phyloP scores from a whole-genome alignment of 495 filamentous ascomycete species.

The Pyrenula massariospora region DNA sequence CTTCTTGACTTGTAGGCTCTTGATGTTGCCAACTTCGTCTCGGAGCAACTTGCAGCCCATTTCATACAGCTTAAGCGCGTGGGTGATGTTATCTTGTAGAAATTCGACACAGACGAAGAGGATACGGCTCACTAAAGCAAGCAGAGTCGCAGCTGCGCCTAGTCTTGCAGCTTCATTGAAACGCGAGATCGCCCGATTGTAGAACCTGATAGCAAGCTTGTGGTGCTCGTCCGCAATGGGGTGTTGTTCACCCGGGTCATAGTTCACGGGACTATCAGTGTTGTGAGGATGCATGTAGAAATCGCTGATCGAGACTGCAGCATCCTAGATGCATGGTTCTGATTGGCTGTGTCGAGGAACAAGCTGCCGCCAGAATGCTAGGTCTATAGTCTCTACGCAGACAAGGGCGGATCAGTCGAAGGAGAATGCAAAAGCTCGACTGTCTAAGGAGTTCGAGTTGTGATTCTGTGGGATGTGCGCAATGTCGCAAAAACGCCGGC shows the following conservation, averaged over 20 bases:
- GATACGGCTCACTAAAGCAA: slow-evolving; percentile 39
- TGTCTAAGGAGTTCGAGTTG: slow-evolving; percentile 17
- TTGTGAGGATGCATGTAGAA: slow-evolving; percentile 28
- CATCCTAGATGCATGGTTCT: slow-evolving; percentile 49
- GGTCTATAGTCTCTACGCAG: slow-evolving; percentile 34
- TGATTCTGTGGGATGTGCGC: slow-evolving; percentile 14
- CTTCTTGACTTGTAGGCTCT: background rate
- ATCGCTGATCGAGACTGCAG: slow-evolving; percentile 40
- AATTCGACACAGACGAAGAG: slow-evolving; percentile 49
- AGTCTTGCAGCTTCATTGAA: slow-evolving; percentile 32
- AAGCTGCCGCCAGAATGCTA: slow-evolving; percentile 43
- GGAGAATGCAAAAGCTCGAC: slow-evolving; percentile 30
- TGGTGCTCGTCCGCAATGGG: slow-evolving; percentile 27
- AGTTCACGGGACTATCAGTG: slow-evolving; percentile 4
- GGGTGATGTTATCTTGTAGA: slow-evolving; percentile 25
- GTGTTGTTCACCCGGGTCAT: slow-evolving; percentile 8
- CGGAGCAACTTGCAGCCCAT: slow-evolving; percentile 13
- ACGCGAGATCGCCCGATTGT: slow-evolving; percentile 33
- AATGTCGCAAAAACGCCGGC: slow-evolving; percentile 5
- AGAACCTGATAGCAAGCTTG: slow-evolving; percentile 26
- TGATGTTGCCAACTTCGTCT: slow-evolving; percentile 4
- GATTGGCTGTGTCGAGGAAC: slow-evolving; percentile 43
- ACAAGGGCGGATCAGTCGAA: slow-evolving; percentile 18
- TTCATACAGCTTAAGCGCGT: slow-evolving; percentile 20
- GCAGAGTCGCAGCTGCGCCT: slow-evolving; percentile 19